Conservation (phyloP, 306 rosid species). For the Sesbania bispinosa region DNA sequence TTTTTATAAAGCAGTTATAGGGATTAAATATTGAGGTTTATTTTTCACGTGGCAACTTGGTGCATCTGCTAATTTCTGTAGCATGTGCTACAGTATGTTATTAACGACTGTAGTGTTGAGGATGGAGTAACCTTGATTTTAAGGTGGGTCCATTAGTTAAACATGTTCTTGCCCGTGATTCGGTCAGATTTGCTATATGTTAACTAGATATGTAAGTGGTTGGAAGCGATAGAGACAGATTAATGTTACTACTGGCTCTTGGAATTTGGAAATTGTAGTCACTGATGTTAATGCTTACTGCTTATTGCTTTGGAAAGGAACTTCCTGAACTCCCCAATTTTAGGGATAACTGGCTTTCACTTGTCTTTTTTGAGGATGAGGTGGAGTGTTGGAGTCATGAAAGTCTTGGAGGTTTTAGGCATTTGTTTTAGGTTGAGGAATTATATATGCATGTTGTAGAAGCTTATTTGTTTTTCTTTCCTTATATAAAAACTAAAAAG, state of each 20-base stretch:
- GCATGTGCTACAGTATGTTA: not conserved
- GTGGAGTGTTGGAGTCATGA: not conserved
- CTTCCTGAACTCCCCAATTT: not conserved
- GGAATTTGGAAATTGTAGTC: not conserved
- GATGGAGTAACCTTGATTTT: no score
- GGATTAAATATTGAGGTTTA: no score
- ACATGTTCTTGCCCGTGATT: not conserved
- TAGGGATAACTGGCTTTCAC: not conserved
- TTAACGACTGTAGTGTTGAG: not conserved
- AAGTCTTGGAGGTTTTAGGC: not conserved
- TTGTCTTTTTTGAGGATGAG: not conserved
- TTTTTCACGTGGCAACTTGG: not conserved
- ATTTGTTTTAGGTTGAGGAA: not conserved
- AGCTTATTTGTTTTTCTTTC: not conserved
- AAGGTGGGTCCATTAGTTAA: not conserved
- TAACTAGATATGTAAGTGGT: not conserved
- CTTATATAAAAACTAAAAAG: not conserved
- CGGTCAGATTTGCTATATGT: not conserved
- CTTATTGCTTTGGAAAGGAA: not conserved
- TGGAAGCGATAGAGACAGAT: not conserved
- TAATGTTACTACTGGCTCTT: not conserved
- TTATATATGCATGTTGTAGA: not conserved
- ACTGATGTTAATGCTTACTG: no score
- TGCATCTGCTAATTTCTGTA: not conserved
- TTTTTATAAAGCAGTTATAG: not conserved